Evolutionary conservation across 78 protist species (phyloP).

Genomic region (Dictyostelium firmibasis): DNA sequence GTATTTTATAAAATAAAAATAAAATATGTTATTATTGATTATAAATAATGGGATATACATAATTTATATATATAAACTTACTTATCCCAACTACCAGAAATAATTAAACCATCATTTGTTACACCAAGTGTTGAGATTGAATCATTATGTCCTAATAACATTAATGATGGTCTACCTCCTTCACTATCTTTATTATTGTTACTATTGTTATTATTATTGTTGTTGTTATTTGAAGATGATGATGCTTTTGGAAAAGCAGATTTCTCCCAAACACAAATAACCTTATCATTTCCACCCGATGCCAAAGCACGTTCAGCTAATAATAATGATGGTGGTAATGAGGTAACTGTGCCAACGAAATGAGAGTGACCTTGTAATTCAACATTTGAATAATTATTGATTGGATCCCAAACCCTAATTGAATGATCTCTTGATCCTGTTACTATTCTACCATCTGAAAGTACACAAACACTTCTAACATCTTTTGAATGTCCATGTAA

Average conservation of each 20-base stretch:
- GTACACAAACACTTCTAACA: conserved; percentile 50
- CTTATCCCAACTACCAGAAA: conserved; percentile 84
- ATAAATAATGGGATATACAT: neutral
- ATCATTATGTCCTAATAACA: conserved; percentile 65
- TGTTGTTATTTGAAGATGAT: neutral
- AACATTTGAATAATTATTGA: neutral
- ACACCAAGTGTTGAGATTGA: conserved; percentile 42
- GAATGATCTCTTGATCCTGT: conserved; percentile 65
- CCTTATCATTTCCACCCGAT: conserved; percentile 81
- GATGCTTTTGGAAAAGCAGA: conserved; percentile 14
- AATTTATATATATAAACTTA: neutral
- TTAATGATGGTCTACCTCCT: conserved; percentile 30
- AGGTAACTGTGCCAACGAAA: conserved; percentile 53
- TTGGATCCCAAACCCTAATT: conserved; percentile 65
- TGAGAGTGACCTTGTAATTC: conserved; percentile 51
- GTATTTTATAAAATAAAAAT: neutral
- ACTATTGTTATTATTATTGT: neutral
- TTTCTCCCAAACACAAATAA: conserved; percentile 75
- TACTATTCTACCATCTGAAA: conserved; percentile 43
- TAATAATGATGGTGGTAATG: conserved; percentile 3
- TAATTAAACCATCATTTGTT: conserved; percentile 50
- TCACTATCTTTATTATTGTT: neutral
- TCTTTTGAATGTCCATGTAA: conserved; percentile 54
- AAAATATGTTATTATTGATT: neutral
- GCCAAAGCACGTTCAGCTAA: conserved; percentile 38